Conservation (phyloP, 805 yeast species). For the Metschnikowia kunwiensis region DNA sequence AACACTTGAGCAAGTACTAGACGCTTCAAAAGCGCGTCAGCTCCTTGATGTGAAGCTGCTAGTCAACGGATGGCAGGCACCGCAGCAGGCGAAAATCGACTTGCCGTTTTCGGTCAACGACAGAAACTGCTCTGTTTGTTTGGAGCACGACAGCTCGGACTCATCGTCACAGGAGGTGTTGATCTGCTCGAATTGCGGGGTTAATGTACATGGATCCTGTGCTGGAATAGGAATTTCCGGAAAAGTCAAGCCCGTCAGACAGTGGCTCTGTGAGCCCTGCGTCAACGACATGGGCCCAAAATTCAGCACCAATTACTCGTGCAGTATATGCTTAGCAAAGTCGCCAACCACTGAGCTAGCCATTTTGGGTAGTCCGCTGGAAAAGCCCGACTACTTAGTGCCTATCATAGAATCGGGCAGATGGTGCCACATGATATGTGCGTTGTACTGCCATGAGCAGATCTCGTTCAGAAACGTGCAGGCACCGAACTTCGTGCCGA, state of each 20-base stretch:
- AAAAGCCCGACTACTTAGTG: constrained; percentile 63
- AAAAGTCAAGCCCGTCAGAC: constrained; percentile 28
- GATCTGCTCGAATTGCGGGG: constrained; percentile 62
- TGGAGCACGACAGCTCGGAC: constrained; percentile 31
- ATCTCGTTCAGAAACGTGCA: constrained; percentile 17
- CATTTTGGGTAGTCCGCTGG: constrained; percentile 37
- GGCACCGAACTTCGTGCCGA: constrained; percentile 12
- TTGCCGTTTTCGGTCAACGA: constrained; percentile 12
- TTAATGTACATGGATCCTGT: constrained; percentile 68
- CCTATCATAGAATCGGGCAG: constrained; percentile 56
- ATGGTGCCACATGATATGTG: constrained; percentile 81
- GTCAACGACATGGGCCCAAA: constrained; percentile 64
- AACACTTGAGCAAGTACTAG: constrained; percentile 2
- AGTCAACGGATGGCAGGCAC: constrained; percentile 13
- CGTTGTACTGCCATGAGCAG: constrained; percentile 50
- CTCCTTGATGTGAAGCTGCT: constrained; percentile 26
- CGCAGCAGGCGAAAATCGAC: constrained; percentile 14
- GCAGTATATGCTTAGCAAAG: constrained; percentile 61
- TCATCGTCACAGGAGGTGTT: constrained; percentile 36
- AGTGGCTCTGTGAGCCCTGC: constrained; percentile 83
- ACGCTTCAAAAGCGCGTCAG: constrained; percentile 16
- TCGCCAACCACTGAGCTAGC: constrained; percentile 48
- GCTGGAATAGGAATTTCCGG: constrained; percentile 45
- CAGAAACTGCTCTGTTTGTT: constrained; percentile 56
- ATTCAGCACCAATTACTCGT: constrained; percentile 53